Percentiles rank a stretch among this genome's conserved stretches.
Evolutionary conservation across 2,329 filamentous ascomycete genomes (phyloP).

Genomic region (Epichloe festucae): DNA sequence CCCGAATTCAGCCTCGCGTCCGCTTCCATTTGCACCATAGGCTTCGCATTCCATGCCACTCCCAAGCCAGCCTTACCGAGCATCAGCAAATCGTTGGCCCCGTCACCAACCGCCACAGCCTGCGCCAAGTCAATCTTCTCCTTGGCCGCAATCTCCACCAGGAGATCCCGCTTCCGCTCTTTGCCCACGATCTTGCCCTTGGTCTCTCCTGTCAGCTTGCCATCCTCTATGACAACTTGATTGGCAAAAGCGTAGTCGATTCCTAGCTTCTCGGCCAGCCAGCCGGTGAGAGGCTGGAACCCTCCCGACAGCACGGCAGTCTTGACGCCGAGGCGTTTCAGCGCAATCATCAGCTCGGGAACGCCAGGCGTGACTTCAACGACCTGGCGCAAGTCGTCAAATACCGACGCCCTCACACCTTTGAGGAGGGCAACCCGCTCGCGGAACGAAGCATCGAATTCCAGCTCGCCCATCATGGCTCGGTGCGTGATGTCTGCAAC

Average conservation of each 20-base stretch:
- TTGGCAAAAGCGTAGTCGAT: slow-evolving; percentile 87
- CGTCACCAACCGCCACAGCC: slow-evolving; percentile 65
- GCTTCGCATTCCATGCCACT: slow-evolving; percentile 76
- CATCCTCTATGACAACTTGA: slow-evolving; percentile 54
- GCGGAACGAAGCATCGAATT: slow-evolving; percentile 74
- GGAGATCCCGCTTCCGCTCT: slow-evolving; percentile 58
- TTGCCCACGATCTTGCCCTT: slow-evolving; percentile 62
- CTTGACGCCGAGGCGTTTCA: slow-evolving; percentile 71
- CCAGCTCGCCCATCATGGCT: slow-evolving; percentile 91
- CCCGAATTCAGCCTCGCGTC: slow-evolving; percentile 58
- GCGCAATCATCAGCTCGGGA: slow-evolving; percentile 54
- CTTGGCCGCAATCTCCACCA: slow-evolving; percentile 55
- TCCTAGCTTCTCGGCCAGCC: slow-evolving; percentile 68
- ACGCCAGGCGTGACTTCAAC: slow-evolving; percentile 78
- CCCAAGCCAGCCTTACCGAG: slow-evolving; percentile 62
- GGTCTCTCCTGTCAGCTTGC: slow-evolving; percentile 57
- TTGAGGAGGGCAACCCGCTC: slow-evolving; percentile 70
- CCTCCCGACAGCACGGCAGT: slow-evolving; percentile 87
- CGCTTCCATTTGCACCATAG: slow-evolving; percentile 66
- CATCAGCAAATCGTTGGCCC: slow-evolving; percentile 74
- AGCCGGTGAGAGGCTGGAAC: slow-evolving; percentile 77
- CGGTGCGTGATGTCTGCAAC: slow-evolving; percentile 84
- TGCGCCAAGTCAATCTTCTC: slow-evolving; percentile 54
- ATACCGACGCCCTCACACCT: slow-evolving; percentile 67
- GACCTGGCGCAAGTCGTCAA: slow-evolving; percentile 59